Evolutionary conservation across 768 basidiomycete species (phyloP).

Genomic region (Saitozyma sp.): DNA sequence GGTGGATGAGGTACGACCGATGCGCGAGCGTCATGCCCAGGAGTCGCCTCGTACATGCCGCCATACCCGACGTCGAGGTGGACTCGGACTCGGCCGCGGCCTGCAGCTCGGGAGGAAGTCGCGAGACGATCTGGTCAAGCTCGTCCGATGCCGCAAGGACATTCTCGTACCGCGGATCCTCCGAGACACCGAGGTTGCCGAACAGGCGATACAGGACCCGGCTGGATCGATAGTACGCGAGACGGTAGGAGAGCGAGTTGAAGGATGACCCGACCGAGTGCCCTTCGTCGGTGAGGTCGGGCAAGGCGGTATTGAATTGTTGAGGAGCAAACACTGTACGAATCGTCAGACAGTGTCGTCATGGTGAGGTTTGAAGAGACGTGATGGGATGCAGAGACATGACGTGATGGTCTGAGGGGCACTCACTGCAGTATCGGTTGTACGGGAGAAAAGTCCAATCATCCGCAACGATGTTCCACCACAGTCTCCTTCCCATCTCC

Average conservation of each 20-base stretch:
- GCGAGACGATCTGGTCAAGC: neutral
- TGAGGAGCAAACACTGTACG: neutral
- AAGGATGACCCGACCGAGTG: neutral
- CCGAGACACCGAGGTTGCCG: neutral
- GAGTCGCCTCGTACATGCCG: neutral
- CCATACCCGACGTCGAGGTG: neutral
- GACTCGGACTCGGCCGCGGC: neutral
- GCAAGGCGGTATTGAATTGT: conserved; percentile 1
- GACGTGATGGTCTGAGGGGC: too few species aligned
- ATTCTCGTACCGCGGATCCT: conserved; percentile 2
- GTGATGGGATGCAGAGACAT: too few species aligned
- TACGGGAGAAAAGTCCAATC: conserved; percentile 5
- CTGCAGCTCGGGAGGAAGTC: conserved; percentile 2
- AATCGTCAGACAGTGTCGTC: neutral
- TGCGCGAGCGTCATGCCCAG: conserved; percentile 4
- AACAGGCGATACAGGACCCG: neutral
- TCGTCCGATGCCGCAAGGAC: conserved; percentile 1
- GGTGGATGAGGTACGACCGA: conserved; percentile 3
- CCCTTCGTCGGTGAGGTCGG: neutral
- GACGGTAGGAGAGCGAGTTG: neutral
- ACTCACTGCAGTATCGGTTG: conserved; percentile 3
- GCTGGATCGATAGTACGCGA: conserved; percentile 5
- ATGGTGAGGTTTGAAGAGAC: neutral
- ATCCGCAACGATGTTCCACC: conserved; percentile 7
- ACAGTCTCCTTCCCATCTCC: conserved; percentile 2